Evolutionary conservation across 2,329 filamentous ascomycete species (phyloP).

Genomic region (Claviceps monticola): DNA sequence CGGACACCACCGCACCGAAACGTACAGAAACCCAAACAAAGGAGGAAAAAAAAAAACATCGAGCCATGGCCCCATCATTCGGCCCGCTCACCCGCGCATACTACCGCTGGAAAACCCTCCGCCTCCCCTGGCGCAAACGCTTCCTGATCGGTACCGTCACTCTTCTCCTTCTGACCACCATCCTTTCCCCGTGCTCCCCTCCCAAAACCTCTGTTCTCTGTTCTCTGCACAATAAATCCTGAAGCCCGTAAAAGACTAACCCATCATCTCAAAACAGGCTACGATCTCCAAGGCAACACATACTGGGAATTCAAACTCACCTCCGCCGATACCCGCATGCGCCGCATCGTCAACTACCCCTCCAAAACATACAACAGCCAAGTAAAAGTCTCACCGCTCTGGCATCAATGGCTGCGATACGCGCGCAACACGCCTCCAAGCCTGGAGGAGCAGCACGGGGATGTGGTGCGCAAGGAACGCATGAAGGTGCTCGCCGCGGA

Average conservation of each 20-base stretch:
- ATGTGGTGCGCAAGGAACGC: slow-evolving; percentile 36
- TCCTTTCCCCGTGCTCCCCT: too few species aligned
- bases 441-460: slow-evolving; percentile 40
- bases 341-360: slow-evolving; percentile 49
- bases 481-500: slow-evolving; percentile 43
- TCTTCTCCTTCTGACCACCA: neutral
- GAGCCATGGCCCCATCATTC: slow-evolving; percentile 10
- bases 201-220: too few species aligned
- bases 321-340: slow-evolving; percentile 30
- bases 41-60: neutral
- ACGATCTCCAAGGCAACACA: slow-evolving; percentile 52
- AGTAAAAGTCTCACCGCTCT: slow-evolving; percentile 44
- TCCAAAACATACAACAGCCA: slow-evolving; percentile 38
- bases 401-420: slow-evolving; percentile 58
- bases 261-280: slow-evolving; percentile 26
- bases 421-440: slow-evolving; percentile 40
- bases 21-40: neutral
- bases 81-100: slow-evolving; percentile 29
- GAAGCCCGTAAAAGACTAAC: too few species aligned
- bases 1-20: neutral
- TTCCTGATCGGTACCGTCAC: slow-evolving; percentile 42
- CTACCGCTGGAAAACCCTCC: slow-evolving; percentile 49
- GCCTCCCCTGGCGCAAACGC: slow-evolving; percentile 48
- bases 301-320: slow-evolving; percentile 53
- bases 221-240: too few species aligned